Evolutionary conservation across 208 protist species (phyloP).

Genomic region (Borovskyia barvae): DNA sequence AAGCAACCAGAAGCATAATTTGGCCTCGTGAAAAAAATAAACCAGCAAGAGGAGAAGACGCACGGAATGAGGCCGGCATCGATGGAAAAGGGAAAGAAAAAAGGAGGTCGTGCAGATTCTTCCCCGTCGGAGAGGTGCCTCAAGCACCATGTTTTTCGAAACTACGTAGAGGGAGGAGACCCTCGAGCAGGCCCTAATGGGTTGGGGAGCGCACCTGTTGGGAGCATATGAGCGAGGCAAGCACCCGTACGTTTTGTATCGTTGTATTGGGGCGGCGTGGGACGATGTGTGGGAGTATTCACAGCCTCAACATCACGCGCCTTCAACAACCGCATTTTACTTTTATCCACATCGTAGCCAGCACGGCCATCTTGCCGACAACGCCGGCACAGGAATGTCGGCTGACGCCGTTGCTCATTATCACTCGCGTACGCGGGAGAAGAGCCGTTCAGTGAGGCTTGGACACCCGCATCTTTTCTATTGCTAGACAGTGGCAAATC

Average conservation of each 20-base stretch:
- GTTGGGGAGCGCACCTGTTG: too few species aligned
- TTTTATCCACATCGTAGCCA: slow-evolving; percentile 28
- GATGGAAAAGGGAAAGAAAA: not conserved
- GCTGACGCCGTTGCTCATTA: not conserved
- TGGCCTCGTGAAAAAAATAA: too few species aligned
- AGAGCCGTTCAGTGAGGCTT: not conserved
- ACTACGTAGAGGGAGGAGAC: not conserved
- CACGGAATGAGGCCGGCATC: not conserved
- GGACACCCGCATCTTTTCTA: too few species aligned
- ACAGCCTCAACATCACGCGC: not conserved
- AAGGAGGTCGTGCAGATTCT: not conserved
- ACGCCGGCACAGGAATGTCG: slow-evolving; percentile 53
- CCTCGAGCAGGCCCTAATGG: too few species aligned
- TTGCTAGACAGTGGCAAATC: too few species aligned
- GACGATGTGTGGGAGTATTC: not conserved
- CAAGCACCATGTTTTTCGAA: not conserved
- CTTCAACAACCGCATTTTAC: not conserved
- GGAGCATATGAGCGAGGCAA: too few species aligned
- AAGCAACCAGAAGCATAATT: too few species aligned
- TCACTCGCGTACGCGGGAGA: not conserved
- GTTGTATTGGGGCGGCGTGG: too few species aligned
- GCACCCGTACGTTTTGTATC: too few species aligned
- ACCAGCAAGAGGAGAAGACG: too few species aligned
- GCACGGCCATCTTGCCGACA: slow-evolving; percentile 51
- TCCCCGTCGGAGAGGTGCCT: not conserved